Evolutionary conservation across 1,139 yeast species (phyloP).

Genomic region (Protomyces pachydermus): DNA sequence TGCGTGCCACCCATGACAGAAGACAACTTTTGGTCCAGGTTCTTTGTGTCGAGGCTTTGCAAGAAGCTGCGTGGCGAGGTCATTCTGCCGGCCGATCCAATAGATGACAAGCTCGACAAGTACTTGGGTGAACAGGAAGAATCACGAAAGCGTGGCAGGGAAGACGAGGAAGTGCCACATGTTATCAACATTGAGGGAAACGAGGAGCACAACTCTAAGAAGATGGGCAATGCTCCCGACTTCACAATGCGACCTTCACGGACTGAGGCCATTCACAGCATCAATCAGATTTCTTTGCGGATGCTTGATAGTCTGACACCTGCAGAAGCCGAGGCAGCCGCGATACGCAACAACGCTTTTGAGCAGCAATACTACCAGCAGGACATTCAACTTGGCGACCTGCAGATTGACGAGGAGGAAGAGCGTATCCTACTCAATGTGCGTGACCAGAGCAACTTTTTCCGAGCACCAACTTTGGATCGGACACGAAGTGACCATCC

Average conservation of each 20-base stretch:
- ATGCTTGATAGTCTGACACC: slow-evolving; percentile 59
- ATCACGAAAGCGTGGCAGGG: slow-evolving; percentile 33
- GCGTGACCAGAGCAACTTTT: slow-evolving; percentile 24
- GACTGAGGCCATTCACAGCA: slow-evolving; percentile 64
- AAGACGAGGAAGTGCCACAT: slow-evolving; percentile 38
- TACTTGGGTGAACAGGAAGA: slow-evolving; percentile 43
- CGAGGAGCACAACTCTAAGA: slow-evolving; percentile 69
- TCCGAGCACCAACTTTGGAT: slow-evolving; percentile 1
- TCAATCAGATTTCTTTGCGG: slow-evolving; percentile 80
- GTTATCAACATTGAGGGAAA: slow-evolving; percentile 71
- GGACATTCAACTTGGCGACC: slow-evolving; percentile 25
- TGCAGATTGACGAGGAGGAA: slow-evolving; percentile 21
- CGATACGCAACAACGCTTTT: slow-evolving; percentile 36
- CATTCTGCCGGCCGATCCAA: slow-evolving; percentile 66
- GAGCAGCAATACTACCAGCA: slow-evolving; percentile 41
- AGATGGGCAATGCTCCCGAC: slow-evolving; percentile 75
- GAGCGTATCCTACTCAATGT: slow-evolving; percentile 23
- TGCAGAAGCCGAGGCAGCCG: slow-evolving; percentile 39
- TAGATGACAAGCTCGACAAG: slow-evolving; percentile 79
- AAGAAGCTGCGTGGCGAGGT: slow-evolving; percentile 86
- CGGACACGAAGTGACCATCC: not conserved
- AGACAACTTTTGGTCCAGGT: slow-evolving; percentile 96
- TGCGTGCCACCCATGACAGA: slow-evolving; percentile 83
- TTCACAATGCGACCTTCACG: slow-evolving; percentile 68
- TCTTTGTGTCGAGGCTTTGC: slow-evolving; percentile 82